Base-by-base conservation (phyloP, 108 stramenopile species). In the Phaeodactylum tricornutum region DNA sequence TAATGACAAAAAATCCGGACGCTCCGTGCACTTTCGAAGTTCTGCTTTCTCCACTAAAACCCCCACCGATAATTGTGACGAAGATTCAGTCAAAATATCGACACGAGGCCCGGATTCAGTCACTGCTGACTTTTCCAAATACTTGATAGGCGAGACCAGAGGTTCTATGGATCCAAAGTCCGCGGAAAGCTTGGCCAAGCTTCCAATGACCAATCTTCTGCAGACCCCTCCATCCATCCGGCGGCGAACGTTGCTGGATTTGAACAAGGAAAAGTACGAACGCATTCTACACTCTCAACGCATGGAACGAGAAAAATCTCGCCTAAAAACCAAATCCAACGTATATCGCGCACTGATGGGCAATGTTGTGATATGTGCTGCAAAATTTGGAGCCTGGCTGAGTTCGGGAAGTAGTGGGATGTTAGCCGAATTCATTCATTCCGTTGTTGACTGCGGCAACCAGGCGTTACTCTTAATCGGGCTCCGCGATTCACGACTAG, bases 401-500 rank as follows among this genome's bases (percentile, higher is more conserved):
- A 71, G 77, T 16, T 84, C 79, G 20, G 96, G 96, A 9, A 89
- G 87, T 11, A 79, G 82, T 17, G 84, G 90, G 23, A 96, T 98
- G 95, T 55, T 94, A 34, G 78, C 92, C 12, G 97, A 98, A 61
- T 82, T 95, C 27, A 71, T 98, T 19, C 97, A 98, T 61, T 78
- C 81, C 37, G 74, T 89, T 30, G 93, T 92, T 0, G 97, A 98
- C 64, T 82, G 87, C 43, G 95, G 84, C 0, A 98, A 98, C 65
- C 97, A 98, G 57, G 62, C 74, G 17, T 56, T 98, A 39, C 66
- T 98, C 8, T 52, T 95, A 1, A 57, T 93, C 27, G 96, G 97
- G 1, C 57, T 97, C 4, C 69, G 75, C 14, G 71, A 78, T 44
- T 76, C 95, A 2, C 40, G 59, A 4, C 71, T 74, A 32, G 71